Conservation (phyloP, 2,329 filamentous ascomycete species). For the Ophiostoma ips region DNA sequence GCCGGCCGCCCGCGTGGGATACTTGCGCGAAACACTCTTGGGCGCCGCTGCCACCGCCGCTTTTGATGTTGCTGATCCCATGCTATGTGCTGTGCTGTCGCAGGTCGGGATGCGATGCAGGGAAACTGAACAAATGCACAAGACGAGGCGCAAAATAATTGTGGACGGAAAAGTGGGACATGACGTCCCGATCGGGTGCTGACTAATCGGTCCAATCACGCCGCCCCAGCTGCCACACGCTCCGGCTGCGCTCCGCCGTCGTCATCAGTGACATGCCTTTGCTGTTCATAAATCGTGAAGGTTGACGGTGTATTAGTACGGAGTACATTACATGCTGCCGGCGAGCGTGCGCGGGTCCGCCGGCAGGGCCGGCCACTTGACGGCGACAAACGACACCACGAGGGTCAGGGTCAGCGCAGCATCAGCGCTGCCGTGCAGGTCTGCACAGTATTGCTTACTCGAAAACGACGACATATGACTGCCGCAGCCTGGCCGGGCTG, state of each 20-base stretch:
- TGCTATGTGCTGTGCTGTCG: slow-evolving; percentile 12
- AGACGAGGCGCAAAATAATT: no score
- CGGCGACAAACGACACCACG: slow-evolving; percentile 22
- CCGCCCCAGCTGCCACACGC: slow-evolving; percentile 17
- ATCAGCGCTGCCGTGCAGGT: no score
- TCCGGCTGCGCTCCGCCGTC: slow-evolving; percentile 15
- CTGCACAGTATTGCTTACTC: no score
- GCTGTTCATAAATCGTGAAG: slow-evolving; percentile 7
- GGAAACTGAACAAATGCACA: no score
- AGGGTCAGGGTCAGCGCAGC: slow-evolving; percentile 28
- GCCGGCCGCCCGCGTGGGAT: slow-evolving; percentile 27
- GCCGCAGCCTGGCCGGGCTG: no score
- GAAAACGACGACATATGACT: neutral
- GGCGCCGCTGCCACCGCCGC: slow-evolving; percentile 32
- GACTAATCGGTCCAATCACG: no score
- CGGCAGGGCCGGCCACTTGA: slow-evolving; percentile 30
- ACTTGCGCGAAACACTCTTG: slow-evolving; percentile 26
- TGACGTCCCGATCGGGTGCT: slow-evolving; percentile 20
- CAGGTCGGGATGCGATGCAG: neutral
- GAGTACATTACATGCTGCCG: slow-evolving; percentile 32
- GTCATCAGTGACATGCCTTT: slow-evolving; percentile 16
- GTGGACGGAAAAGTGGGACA: neutral
- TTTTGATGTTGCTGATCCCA: slow-evolving; percentile 36
- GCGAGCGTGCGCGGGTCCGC: slow-evolving; percentile 33
- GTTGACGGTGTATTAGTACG: slow-evolving; percentile 24